Base-by-base conservation (phyloP, 371 early-diverging fungal species). In the Zopfochytrium polystomum region DNA sequence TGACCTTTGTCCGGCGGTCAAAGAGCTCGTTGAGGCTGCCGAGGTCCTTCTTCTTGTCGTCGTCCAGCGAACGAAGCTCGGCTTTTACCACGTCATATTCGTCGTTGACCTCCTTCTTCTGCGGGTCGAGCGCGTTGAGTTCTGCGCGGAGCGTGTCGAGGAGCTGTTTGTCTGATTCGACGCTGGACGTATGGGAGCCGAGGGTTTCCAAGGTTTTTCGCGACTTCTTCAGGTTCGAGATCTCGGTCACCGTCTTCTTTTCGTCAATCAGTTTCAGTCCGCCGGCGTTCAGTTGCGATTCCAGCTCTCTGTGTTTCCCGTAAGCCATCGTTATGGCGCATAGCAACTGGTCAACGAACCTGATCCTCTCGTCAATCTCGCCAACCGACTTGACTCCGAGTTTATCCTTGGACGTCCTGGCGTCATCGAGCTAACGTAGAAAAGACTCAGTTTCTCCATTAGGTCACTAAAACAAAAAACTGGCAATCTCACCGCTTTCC, bases 181-280 rank as follows among this genome's bases (percentile, higher is more conserved):
- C 84, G 29, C 82, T 80, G 33, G 64, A 66, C 59, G 89, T 89
- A 67, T 87, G 85, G 25, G 73, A 27, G 26, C 51, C 49, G 13
- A 38, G 49, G 13, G 67, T 78, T 62, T 90, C 90, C 25, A 92
- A 86, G 7, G 77, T 71, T 75, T 90, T 88, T 67, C 84, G 86
- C 50, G 84, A 77, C 68, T 89, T 88, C 73, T 88, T 90, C 72
- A 95, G 78, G 22, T 75, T 60, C 23, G 90, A 80, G 65, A 93
- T 90, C 68, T 95, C 93, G 63, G 80, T 72, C 52, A 90, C 75
- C 73, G 90, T 77, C 67, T 80, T 80, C 77, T 92, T 92, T 76
- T 95, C 95, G 60, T 93, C 95, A 31, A 90, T 83, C 62, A 95
- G 73, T 72, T 87, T 85, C 50, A 85, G 62, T 25, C 74, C 80